Base-by-base conservation (phyloP, 768 basidiomycete genomes). In the Podaxis sp. region DNA sequence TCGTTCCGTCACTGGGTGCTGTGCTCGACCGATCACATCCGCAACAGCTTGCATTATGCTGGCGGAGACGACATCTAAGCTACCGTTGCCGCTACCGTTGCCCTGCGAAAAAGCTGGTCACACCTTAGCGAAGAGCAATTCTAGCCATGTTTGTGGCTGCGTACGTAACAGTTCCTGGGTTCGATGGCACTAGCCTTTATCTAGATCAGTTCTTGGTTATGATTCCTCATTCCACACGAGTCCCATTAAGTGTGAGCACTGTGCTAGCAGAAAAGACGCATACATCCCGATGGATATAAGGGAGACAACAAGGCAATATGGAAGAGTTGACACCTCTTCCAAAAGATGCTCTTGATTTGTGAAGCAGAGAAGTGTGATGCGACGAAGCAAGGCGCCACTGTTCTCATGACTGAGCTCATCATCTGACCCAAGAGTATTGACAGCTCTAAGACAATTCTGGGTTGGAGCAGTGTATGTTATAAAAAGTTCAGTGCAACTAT, bases 331-430 rank as follows among this genome's bases (percentile, higher is more conserved):
- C 85, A 83, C 5, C 77, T 76, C 57, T 9, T 44, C 42, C 42
- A 18, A n/a, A 84, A 79, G 75, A 35, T 77, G 68, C 47, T 72
- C 71, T 57, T 81, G 72, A 9, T 21, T 32, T 83, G 75, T 0
- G 86, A 86, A 25, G 86, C 64, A 47, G 87, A 85, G 72, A 86
- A 89, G 55, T 87, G 74, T 35, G 84, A 85, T 57, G 80, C 82
- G 0, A 82, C 76, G 7, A 74, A 68, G 5, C 82, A 82, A 14
- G 88, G 87, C 2, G 84, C 87, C 57, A 77, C 77, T 0, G 74
- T 69, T 38, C 72, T 71, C 68, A 75, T 73, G 9, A 73, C 51
- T 59, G 73, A 74, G 42, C 73, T 72, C 36, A 69, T 65, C 69
- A 73, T 74, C 65, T 82, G 77, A 36, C 55, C 63, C 9, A 1